A percentile compares a stretch with the other conserved stretches of the same genome.
These are phyloP conservation scores for Aristolochia californica DNA, from an alignment of 164 flowering plant species.

Conservation along the genomic window DNA sequence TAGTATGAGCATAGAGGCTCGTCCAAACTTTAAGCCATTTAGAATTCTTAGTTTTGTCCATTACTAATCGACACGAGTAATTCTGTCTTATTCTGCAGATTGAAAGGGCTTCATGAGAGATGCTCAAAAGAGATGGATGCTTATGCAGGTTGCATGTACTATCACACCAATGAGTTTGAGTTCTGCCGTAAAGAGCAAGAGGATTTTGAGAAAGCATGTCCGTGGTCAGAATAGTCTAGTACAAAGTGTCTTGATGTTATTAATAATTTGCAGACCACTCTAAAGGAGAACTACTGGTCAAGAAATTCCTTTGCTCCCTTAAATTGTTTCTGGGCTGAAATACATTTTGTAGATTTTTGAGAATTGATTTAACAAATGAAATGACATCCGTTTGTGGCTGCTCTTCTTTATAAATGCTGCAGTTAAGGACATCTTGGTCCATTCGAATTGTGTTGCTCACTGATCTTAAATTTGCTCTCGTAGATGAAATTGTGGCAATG, in stretches of 20 bases:
- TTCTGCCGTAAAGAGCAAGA: constrained; percentile 82
- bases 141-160: constrained; percentile 87
- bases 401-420: no score
- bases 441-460: no score
- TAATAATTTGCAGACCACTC: constrained; percentile 3
- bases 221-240: constrained; percentile 13
- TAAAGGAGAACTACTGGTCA: not conserved
- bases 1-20: not conserved
- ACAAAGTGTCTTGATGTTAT: not conserved
- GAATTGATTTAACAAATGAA: no score
- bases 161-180: constrained; percentile 84
- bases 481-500: no score
- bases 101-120: constrained; percentile 14
- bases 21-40: not conserved
- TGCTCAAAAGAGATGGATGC: constrained; percentile 44
- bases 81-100: constrained; percentile 6
- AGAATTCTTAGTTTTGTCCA: not conserved
- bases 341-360: constrained; percentile 1
- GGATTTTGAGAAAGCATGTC: constrained; percentile 78
- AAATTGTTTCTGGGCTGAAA: not conserved
- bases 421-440: no score
- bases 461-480: no score
- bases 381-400: no score
- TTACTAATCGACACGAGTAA: no score
- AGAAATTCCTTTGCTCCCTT: not conserved